These are phyloP conservation scores for Podaxis pistillaris DNA, from an alignment of 768 basidiomycete genomes.

Conservation along the genomic window DNA sequence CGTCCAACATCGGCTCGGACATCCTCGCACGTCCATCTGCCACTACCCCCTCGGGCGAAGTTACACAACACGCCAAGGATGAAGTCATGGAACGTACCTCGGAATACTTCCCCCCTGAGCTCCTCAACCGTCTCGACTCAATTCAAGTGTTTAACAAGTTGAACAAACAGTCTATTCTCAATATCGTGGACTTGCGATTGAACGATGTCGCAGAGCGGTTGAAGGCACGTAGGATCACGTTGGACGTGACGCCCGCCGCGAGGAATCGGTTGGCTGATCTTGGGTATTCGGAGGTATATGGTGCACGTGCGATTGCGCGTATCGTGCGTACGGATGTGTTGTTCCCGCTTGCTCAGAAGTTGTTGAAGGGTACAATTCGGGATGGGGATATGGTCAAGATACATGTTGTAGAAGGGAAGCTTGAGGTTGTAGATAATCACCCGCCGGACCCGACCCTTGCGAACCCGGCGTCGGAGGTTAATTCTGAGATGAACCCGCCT, in stretches of 20 bases:
- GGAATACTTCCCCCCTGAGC: conserved; percentile 86
- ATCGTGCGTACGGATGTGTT: conserved; percentile 80
- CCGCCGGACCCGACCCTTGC: conserved; percentile 39
- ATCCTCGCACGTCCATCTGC: conserved; percentile 70
- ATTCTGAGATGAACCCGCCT: conserved; percentile 25
- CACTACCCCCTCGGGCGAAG: conserved; percentile 42
- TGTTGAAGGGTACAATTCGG: conserved; percentile 77
- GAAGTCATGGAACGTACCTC: conserved; percentile 75
- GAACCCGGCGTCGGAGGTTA: conserved; percentile 8
- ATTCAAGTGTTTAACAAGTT: conserved; percentile 92
- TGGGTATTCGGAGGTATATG: conserved; percentile 85
- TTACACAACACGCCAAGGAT: conserved; percentile 58
- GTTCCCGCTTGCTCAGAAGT: conserved; percentile 77
- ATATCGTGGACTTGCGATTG: conserved; percentile 76
- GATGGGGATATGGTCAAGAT: conserved; percentile 70
- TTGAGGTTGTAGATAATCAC: conserved; percentile 68
- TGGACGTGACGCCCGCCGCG: conserved; percentile 67
- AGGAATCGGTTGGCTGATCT: conserved; percentile 67
- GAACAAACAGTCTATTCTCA: conserved; percentile 65
- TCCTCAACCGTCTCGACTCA: conserved; percentile 85
- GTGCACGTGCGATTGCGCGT: conserved; percentile 85
- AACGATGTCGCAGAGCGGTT: conserved; percentile 71
- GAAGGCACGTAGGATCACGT: conserved; percentile 58
- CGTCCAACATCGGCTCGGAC: conserved; percentile 84
- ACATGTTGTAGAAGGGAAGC: conserved; percentile 36